Conservation (phyloP, 1,284 basidiomycete species). For the Cryptococcus sp. region DNA sequence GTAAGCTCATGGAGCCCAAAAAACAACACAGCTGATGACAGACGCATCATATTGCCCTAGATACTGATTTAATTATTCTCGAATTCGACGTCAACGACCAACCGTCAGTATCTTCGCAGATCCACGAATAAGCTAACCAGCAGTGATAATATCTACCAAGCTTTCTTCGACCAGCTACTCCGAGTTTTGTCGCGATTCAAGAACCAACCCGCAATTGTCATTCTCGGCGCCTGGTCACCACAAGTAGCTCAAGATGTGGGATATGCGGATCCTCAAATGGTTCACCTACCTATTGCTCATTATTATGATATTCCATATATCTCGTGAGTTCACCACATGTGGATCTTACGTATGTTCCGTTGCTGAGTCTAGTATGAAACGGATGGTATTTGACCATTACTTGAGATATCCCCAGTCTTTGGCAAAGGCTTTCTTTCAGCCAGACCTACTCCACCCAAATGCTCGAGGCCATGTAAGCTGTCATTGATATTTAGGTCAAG, state of each 20-base stretch:
- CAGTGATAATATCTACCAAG: constrained; percentile 36
- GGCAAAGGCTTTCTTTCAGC: constrained; percentile 36
- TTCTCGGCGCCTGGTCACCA: constrained; percentile 46
- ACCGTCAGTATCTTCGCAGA: constrained; percentile 23
- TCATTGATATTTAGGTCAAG: not conserved
- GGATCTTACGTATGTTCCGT: constrained; percentile 3
- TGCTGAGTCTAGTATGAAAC: constrained; percentile 29
- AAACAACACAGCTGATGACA: constrained; percentile 5
- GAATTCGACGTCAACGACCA: constrained; percentile 50
- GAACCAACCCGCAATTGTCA: constrained; percentile 42
- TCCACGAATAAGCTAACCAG: not conserved
- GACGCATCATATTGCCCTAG: constrained; percentile 43
- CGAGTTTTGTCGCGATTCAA: constrained; percentile 44
- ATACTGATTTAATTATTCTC: constrained; percentile 45
- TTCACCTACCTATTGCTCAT: constrained; percentile 44
- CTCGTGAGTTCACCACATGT: constrained; percentile 12
- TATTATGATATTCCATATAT: constrained; percentile 48
- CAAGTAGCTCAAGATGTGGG: constrained; percentile 43
- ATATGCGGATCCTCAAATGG: constrained; percentile 46
- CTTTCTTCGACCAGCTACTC: constrained; percentile 47
- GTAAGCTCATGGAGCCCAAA: constrained; percentile 13
- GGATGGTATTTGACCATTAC: constrained; percentile 45
- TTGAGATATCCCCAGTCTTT: constrained; percentile 39
- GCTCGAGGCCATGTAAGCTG: constrained; percentile 42
- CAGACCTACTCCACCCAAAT: constrained; percentile 44